Conservation (phyloP, 2,329 filamentous ascomycete genomes). For the Ophiostoma australiae region DNA sequence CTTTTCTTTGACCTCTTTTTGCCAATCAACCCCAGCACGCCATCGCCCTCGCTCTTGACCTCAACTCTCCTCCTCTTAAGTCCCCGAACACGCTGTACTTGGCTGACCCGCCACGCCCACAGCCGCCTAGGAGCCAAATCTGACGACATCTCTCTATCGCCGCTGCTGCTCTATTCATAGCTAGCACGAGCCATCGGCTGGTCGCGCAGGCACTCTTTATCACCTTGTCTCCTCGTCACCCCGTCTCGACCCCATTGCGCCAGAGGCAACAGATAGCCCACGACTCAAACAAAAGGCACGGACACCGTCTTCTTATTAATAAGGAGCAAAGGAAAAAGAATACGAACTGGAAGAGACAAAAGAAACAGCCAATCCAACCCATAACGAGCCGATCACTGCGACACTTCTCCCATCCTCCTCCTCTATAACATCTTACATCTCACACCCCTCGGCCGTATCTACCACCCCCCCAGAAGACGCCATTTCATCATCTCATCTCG, state of each 20-base stretch:
- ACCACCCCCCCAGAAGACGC: conserved; percentile 21
- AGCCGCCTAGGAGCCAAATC: conserved; percentile 20
- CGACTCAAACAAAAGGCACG: not conserved
- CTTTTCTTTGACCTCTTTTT: conserved; percentile 12
- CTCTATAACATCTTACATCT: not conserved
- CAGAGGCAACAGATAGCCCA: not conserved
- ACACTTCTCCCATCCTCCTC: not conserved
- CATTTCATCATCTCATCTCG: conserved; percentile 24
- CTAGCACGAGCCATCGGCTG: conserved; percentile 11
- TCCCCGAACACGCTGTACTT: not conserved
- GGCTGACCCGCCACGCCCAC: conserved; percentile 11
- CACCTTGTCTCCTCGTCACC: not conserved
- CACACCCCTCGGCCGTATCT: conserved; percentile 11
- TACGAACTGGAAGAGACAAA: not conserved
- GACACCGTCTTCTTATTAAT: not conserved
- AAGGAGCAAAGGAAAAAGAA: conserved; percentile 10
- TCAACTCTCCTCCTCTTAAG: conserved; percentile 16
- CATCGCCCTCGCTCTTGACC: conserved; percentile 25
- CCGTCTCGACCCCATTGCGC: not conserved
- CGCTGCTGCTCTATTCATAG: not conserved
- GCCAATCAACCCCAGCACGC: conserved; percentile 26
- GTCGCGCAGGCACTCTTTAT: not conserved
- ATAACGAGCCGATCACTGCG: conserved; percentile 5
- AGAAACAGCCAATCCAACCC: not conserved
- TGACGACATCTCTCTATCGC: conserved; percentile 22